Evolutionary conservation across 129 eudicot species (phyloP), one percentile per base, ranked within the genome.

Genomic region (Smallanthus sonchifolius): DNA sequence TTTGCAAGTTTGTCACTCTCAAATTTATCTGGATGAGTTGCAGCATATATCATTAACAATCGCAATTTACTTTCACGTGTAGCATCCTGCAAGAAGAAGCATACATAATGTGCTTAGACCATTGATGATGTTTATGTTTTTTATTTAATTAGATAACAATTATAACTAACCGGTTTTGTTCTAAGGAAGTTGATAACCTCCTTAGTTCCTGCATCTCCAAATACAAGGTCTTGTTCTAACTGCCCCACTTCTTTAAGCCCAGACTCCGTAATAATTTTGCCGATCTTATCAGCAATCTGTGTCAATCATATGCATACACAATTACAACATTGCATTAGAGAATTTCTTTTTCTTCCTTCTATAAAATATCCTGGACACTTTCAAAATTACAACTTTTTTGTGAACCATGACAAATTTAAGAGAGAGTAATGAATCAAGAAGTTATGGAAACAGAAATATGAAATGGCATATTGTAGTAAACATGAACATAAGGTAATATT

Each of bases 131-230:
- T 52, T 75, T 62, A 49, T 51, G 43, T 32, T 32, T 8, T 17
- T 60, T 10, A 75, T 75, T 20, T 28, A 42, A 42, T 19, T 17
- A 79, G 13, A 47, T 40, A 72, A 24, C 6, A 40, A 37, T 47
- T 40, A 39, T 55, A 55, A 55, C 85, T 75, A 73, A 93, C 98
- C 77, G 76, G 81, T 67, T 90, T 82, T 40, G 79, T 73, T 70
- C 92, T 86, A 73, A 93, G 88, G 81, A 93, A 90, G 67, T 86
- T 90, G 62, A 83, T 90, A 64, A 93, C 80, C 42, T 90, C 97
- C 60, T 93, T 93, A 64, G 97, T 90, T 79, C 98, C 98, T 51
- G 96, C 98, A 90, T 93, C 98, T 80, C 98, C 98, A 74, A 93
- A 93, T 13, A 93, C 96, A 76, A 93, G 91, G 71, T 86, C 97